Evolutionary conservation across 2,329 filamentous ascomycete genomes (phyloP).

Genomic region (Trichoderma polysporum): DNA sequence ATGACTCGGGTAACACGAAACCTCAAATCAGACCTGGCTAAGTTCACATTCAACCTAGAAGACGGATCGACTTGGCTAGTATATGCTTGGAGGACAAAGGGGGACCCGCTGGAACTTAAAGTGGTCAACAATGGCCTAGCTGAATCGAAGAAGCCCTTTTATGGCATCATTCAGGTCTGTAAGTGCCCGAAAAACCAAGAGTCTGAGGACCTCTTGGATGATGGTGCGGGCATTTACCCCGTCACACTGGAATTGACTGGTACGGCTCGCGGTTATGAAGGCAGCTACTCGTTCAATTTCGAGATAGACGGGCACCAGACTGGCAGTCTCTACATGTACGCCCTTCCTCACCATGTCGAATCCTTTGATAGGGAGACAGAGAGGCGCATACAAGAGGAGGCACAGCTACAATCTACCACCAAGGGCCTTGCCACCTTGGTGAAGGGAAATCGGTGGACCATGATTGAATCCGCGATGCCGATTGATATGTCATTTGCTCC

Average conservation of each 20-base stretch:
- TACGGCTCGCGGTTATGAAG: slow-evolving; percentile 55
- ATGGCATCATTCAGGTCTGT: slow-evolving; percentile 77
- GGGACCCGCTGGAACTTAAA: slow-evolving; percentile 63
- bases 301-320: slow-evolving; percentile 64
- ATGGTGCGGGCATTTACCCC: slow-evolving; percentile 73
- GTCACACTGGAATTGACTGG: slow-evolving; percentile 64
- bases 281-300: slow-evolving; percentile 73
- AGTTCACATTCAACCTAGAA: slow-evolving; percentile 72
- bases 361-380: slow-evolving; percentile 64
- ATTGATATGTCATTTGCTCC: slow-evolving; percentile 74
- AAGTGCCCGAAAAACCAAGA: slow-evolving; percentile 62
- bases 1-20: slow-evolving; percentile 59
- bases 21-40: slow-evolving; percentile 65
- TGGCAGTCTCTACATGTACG: slow-evolving; percentile 75
- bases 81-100: slow-evolving; percentile 65
- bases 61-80: slow-evolving; percentile 77
- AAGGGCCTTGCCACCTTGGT: slow-evolving; percentile 79
- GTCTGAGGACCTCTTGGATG: slow-evolving; percentile 71
- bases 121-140: slow-evolving; percentile 66
- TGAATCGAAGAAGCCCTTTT: slow-evolving; percentile 65
- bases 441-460: slow-evolving; percentile 70
- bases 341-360: slow-evolving; percentile 78
- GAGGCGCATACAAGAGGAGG: slow-evolving; percentile 51
- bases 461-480: slow-evolving; percentile 73
- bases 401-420: slow-evolving; percentile 75